These are phyloP conservation scores for Acacia melanoxylon DNA, from an alignment of 306 rosid species.

Conservation along the genomic window DNA sequence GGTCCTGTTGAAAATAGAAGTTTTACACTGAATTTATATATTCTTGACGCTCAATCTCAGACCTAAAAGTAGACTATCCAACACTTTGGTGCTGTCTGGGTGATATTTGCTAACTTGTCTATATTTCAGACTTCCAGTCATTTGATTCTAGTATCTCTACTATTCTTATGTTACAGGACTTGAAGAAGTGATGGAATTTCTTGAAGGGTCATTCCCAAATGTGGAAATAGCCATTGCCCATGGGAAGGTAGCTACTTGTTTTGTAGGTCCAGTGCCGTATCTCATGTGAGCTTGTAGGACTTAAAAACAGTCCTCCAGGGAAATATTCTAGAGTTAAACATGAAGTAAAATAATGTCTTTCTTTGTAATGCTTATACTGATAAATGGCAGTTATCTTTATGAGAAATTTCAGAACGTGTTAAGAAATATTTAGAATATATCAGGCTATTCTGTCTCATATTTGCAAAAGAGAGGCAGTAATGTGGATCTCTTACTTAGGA, in stretches of 20 bases:
- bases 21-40: not conserved
- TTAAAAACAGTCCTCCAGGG: conserved; percentile 17
- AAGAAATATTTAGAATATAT: conserved; percentile 3
- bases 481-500: not conserved
- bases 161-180: conserved; percentile 63
- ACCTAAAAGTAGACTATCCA: not conserved
- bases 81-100: not conserved
- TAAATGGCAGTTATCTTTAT: not conserved
- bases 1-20: conserved; percentile 5
- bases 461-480: not conserved
- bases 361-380: not conserved
- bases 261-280: conserved; percentile 32
- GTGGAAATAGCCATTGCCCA: conserved; percentile 95
- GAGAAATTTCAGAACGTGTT: not conserved
- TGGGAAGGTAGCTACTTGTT: conserved; percentile 71
- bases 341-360: not conserved
- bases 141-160: conserved; percentile 27
- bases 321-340: not conserved
- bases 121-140: conserved; percentile 21
- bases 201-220: conserved; percentile 62
- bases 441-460: conserved; percentile 5
- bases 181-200: conserved; percentile 87
- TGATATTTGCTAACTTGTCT: conserved; percentile 20
- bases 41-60: conserved; percentile 1
- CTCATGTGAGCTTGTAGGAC: conserved; percentile 27